Evolutionary conservation across 2,329 filamentous ascomycete genomes (phyloP).

Genomic region (Penicillium sp.): DNA sequence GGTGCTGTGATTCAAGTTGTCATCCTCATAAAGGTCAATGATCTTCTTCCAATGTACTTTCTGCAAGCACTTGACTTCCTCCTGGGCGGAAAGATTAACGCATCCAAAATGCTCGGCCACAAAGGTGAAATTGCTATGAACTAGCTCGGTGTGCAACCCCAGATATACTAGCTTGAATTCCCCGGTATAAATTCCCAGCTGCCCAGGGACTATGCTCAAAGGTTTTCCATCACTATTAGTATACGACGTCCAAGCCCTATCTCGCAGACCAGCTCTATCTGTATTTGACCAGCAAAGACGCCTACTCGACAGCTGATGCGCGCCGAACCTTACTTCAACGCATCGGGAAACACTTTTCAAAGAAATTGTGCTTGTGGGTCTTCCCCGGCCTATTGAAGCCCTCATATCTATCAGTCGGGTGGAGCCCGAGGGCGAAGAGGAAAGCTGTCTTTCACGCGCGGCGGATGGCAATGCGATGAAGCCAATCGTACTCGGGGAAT

Average conservation of each 20-base stretch:
- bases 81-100: too few relatives aligned
- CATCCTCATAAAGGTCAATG: too few relatives aligned
- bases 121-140: too few relatives aligned
- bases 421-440: slow-evolving; percentile 54
- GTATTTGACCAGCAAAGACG: slow-evolving; percentile 53
- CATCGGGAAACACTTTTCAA: slow-evolving; percentile 58
- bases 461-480: slow-evolving; percentile 57
- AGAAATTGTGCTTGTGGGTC: slow-evolving; percentile 53
- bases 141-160: too few relatives aligned
- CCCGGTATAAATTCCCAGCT: too few relatives aligned
- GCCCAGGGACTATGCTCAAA: too few relatives aligned
- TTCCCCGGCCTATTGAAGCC: slow-evolving; percentile 59
- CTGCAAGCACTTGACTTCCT: too few relatives aligned
- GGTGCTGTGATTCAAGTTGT: too few relatives aligned
- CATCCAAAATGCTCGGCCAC: too few relatives aligned
- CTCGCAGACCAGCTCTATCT: slow-evolving; percentile 53
- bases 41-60: too few relatives aligned
- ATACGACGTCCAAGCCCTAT: slow-evolving; percentile 48
- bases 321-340: slow-evolving; percentile 14
- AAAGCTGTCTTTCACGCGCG: slow-evolving; percentile 51
- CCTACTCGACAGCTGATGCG: slow-evolving; percentile 22
- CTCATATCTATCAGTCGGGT: slow-evolving; percentile 52
- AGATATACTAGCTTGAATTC: too few relatives aligned
- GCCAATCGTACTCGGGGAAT: slow-evolving; percentile 51
- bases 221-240: too few relatives aligned